A percentile compares a stretch with the other conserved stretches of the same genome.
Conservation (phyloP, 1,284 basidiomycete genomes). For the Tylopilus sp. region DNA sequence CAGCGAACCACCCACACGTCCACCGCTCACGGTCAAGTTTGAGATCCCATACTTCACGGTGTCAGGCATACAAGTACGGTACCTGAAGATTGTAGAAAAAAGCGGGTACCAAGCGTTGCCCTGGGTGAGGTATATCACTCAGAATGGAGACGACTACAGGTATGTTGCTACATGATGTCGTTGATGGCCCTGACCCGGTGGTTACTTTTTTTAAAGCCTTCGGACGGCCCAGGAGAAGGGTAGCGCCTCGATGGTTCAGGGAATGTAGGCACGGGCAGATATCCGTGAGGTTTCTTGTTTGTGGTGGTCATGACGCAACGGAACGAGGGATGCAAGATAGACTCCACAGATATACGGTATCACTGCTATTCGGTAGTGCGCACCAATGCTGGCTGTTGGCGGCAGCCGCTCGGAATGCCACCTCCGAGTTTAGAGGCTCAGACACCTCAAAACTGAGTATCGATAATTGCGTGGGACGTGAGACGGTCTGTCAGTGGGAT, state of each 20-base stretch:
- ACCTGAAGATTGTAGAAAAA: slow-evolving; percentile 98
- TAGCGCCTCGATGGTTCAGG: slow-evolving; percentile 59
- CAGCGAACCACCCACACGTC: slow-evolving; percentile 52
- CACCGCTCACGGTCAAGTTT: slow-evolving; percentile 95
- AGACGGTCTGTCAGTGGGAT: no score
- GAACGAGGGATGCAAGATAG: not conserved
- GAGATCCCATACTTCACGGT: slow-evolving; percentile 99
- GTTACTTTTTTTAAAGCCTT: slow-evolving; percentile 42
- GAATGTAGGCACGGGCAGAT: slow-evolving; percentile 12
- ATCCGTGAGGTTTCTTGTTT: not conserved
- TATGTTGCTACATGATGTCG: slow-evolving; percentile 27
- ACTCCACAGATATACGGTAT: not conserved
- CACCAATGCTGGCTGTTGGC: no score
- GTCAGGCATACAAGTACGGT: slow-evolving; percentile 95
- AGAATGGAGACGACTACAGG: slow-evolving; percentile 97
- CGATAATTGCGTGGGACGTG: no score
- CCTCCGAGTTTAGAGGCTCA: no score
- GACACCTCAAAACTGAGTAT: no score
- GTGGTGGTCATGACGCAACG: not conserved
- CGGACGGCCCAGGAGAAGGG: slow-evolving; percentile 77
- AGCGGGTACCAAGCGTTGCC: slow-evolving; percentile 93
- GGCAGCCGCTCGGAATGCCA: no score
- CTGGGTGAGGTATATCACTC: slow-evolving; percentile 91
- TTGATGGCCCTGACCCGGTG: not conserved
- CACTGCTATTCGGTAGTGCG: no score